These are phyloP conservation scores for Diplodia corticola DNA, from an alignment of 2,329 filamentous ascomycete species.

Conservation along the genomic window DNA sequence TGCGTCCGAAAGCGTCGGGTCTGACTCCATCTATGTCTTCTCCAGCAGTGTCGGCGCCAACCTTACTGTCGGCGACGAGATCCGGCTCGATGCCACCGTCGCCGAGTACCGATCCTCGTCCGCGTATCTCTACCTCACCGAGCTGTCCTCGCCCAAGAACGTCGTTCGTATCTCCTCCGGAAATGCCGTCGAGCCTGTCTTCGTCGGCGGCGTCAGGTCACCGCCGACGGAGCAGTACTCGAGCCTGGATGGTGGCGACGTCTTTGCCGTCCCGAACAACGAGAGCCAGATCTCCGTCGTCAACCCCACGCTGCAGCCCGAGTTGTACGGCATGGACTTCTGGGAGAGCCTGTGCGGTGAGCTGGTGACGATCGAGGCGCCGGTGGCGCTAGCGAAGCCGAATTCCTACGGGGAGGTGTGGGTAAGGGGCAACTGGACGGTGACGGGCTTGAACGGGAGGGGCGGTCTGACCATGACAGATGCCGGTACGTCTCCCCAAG, in stretches of 20 bases:
- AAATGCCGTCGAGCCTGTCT: slow-evolving; percentile 57
- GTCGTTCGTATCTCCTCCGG: slow-evolving; percentile 55
- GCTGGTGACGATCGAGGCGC: slow-evolving; percentile 62
- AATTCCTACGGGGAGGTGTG: slow-evolving; percentile 69
- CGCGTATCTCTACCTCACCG: slow-evolving; percentile 64
- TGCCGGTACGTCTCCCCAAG: slow-evolving; percentile 43
- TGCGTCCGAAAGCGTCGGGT: slow-evolving; percentile 57
- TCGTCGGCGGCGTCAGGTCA: slow-evolving; percentile 58
- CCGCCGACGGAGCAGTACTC: slow-evolving; percentile 65
- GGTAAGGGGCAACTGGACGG: slow-evolving; percentile 65
- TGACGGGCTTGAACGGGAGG: slow-evolving; percentile 62
- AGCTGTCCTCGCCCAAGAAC: slow-evolving; percentile 59
- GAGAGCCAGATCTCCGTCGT: slow-evolving; percentile 55
- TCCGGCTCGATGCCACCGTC: slow-evolving; percentile 62
- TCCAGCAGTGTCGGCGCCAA: slow-evolving; percentile 52
- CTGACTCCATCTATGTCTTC: slow-evolving; percentile 67
- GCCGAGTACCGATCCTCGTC: slow-evolving; percentile 58
- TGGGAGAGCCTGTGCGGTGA: slow-evolving; percentile 71
- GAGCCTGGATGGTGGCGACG: slow-evolving; percentile 63
- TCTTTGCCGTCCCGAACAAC: slow-evolving; percentile 67
- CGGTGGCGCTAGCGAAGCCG: slow-evolving; percentile 60
- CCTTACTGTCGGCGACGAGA: slow-evolving; percentile 62
- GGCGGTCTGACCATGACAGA: slow-evolving; percentile 65
- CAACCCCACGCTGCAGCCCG: slow-evolving; percentile 64
- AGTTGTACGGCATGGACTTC: slow-evolving; percentile 67